These are phyloP conservation scores for Plasmodium chabaudi DNA, from an alignment of 169 alveolate species.

Conservation along the genomic window DNA sequence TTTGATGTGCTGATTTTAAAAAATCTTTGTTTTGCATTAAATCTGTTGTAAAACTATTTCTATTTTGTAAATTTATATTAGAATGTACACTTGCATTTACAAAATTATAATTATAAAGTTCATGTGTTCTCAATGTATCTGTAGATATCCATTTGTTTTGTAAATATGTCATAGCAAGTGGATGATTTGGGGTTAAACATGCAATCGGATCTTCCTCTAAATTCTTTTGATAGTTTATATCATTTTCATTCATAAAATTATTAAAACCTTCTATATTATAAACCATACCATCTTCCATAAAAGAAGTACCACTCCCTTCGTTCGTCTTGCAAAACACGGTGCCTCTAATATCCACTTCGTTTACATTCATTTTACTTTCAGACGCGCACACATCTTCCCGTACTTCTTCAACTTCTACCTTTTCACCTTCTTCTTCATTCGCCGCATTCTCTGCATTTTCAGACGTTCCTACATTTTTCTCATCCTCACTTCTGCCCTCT, in stretches of 20 bases:
- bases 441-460: too few relatives aligned
- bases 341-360: not conserved
- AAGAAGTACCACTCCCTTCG: too few relatives aligned
- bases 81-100: slow-evolving; percentile 50
- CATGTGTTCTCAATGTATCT: slow-evolving; percentile 80
- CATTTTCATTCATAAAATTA: slow-evolving; percentile 40
- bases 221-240: not conserved
- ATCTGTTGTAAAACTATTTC: slow-evolving; percentile 17
- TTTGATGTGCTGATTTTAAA: slow-evolving; percentile 34
- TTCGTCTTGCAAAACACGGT: not conserved
- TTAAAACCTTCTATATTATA: slow-evolving; percentile 37
- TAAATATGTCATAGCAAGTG: slow-evolving; percentile 81
- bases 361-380: not conserved
- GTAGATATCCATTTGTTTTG: slow-evolving; percentile 83
- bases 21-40: slow-evolving; percentile 23
- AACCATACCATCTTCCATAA: not conserved
- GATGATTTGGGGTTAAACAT: slow-evolving; percentile 78
- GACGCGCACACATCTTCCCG: too few relatives aligned
- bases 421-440: slow-evolving; percentile 24
- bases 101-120: slow-evolving; percentile 79
- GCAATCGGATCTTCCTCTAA: slow-evolving; percentile 35
- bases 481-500: not conserved
- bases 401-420: not conserved
- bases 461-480: too few relatives aligned
- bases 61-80: slow-evolving; percentile 28